Conservation (phyloP, 2,329 filamentous ascomycete species). For the Dothistroma pini region DNA sequence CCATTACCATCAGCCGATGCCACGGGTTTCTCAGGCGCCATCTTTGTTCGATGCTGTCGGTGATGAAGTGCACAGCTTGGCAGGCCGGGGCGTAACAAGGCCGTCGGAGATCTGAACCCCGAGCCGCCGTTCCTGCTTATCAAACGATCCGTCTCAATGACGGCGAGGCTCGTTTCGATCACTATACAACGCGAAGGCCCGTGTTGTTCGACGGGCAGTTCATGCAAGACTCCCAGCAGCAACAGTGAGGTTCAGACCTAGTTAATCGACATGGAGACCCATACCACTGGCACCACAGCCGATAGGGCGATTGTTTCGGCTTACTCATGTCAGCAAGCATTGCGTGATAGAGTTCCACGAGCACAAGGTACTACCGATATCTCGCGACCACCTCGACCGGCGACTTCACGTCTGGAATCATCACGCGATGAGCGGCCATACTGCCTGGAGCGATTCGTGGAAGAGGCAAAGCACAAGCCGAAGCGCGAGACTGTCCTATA, state of each 20-base stretch:
- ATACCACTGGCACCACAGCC: conserved; percentile 4
- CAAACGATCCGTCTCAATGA: background rate
- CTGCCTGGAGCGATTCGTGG: conserved; percentile 22
- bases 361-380: background rate
- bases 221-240: background rate
- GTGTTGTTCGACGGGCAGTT: background rate
- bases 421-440: conserved; percentile 21
- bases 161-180: background rate
- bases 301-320: conserved; percentile 16
- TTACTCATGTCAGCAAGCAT: conserved; percentile 23
- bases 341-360: conserved; percentile 9
- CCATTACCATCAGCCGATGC: conserved; percentile 20
- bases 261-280: conserved; percentile 6
- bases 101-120: background rate
- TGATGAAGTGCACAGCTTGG: background rate
- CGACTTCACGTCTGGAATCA: conserved; percentile 17
- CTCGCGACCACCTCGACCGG: conserved; percentile 12
- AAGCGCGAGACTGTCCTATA: conserved; percentile 34
- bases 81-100: background rate
- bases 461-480: conserved; percentile 9
- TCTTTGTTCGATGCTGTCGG: background rate
- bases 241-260: background rate
- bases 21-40: conserved; percentile 22
- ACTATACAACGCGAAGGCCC: background rate
- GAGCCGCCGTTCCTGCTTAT: background rate